Evolutionary conservation across 805 yeast species (phyloP).

Genomic region (Starmera caribaea): DNA sequence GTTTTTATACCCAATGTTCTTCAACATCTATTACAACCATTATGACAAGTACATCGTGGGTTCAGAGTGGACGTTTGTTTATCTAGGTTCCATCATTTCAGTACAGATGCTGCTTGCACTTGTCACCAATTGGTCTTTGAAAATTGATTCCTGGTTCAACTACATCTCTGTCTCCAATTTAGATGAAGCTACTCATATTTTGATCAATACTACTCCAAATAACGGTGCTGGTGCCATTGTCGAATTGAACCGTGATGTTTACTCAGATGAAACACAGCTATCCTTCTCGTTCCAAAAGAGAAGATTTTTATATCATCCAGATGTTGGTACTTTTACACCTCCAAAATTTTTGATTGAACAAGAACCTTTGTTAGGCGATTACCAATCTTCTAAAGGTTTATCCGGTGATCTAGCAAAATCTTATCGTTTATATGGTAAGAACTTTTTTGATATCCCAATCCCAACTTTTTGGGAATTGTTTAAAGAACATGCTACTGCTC

Average conservation of each 20-base stretch:
- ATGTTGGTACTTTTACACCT: constrained; percentile 54
- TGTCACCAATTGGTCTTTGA: constrained; percentile 90
- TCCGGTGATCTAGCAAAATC: constrained; percentile 39
- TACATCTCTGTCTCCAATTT: constrained; percentile 44
- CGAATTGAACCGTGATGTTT: constrained; percentile 41
- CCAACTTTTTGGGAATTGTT: constrained; percentile 87
- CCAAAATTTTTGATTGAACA: constrained; percentile 64
- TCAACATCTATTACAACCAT: constrained; percentile 49
- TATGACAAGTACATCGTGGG: constrained; percentile 83
- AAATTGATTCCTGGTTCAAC: constrained; percentile 60
- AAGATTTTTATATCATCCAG: constrained; percentile 63
- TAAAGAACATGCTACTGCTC: constrained; percentile 97
- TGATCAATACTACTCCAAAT: constrained; percentile 76
- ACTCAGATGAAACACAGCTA: constrained; percentile 49
- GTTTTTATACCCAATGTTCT: constrained; percentile 65
- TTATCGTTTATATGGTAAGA: constrained; percentile 65
- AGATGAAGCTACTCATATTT: constrained; percentile 58
- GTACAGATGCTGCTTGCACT: constrained; percentile 70
- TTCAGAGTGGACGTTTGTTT: constrained; percentile 93
- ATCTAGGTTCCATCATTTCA: constrained; percentile 62
- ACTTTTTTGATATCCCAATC: constrained; percentile 88
- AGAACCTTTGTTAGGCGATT: constrained; percentile 42
- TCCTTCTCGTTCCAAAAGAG: constrained; percentile 88
- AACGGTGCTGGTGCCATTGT: constrained; percentile 81
- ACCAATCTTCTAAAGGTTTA: constrained; percentile 49